Percentiles rank a stretch among this genome's conserved stretches.
Evolutionary conservation across 1,284 basidiomycete species (phyloP).

Genomic region (Dichomitus squalens): DNA sequence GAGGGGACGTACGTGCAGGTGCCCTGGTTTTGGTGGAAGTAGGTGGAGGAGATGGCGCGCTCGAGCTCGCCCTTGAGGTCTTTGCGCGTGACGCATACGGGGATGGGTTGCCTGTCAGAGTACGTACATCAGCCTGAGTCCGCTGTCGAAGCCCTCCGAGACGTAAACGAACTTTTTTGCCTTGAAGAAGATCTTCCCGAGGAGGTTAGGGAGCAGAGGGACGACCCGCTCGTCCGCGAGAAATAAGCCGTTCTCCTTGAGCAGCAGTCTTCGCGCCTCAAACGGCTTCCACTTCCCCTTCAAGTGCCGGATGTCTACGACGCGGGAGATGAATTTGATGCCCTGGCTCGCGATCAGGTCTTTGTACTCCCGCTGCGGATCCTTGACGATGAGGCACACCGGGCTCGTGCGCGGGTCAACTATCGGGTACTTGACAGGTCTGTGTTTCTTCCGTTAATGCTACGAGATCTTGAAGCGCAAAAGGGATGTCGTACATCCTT

Average conservation of each 20-base stretch:
- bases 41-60: constrained; percentile 88
- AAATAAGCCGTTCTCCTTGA: constrained; percentile 92
- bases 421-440: constrained; percentile 80
- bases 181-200: constrained; percentile 91
- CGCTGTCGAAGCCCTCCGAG: neutral
- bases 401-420: constrained; percentile 79
- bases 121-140: neutral
- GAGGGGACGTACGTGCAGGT: constrained; percentile 75
- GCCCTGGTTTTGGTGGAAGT: constrained; percentile 93
- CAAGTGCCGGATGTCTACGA: constrained; percentile 90
- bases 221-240: constrained; percentile 91
- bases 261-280: constrained; percentile 83
- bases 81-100: constrained; percentile 84
- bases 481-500: constrained; percentile 68
- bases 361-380: constrained; percentile 96
- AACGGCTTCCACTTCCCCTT: constrained; percentile 94
- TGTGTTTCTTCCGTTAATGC: constrained; percentile 31
- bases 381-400: constrained; percentile 92
- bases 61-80: constrained; percentile 91
- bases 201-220: constrained; percentile 82
- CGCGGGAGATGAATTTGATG: constrained; percentile 88
- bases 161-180: constrained; percentile 81
- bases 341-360: constrained; percentile 79
- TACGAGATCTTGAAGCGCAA: neutral
- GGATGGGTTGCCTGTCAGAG: constrained; percentile 81